Evolutionary conservation across 2,329 filamentous ascomycete genomes (phyloP), one percentile per base, ranked within the genome.

Genomic region (Fusarium sterilihyphosum): DNA sequence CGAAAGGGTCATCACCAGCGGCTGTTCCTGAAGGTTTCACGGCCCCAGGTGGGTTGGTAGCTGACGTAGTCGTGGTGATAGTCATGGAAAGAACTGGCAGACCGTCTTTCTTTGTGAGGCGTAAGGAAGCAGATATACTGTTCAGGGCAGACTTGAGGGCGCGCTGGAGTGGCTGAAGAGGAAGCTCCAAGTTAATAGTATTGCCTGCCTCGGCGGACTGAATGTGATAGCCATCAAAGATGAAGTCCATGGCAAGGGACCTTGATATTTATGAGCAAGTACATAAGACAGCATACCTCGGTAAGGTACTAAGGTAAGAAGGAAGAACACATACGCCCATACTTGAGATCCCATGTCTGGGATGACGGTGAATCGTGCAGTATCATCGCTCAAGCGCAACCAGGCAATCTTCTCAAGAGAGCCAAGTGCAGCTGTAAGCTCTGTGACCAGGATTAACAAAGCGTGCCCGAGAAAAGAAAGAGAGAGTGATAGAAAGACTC

Each of bases 161-260:
- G 68, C 95, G 92, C 79, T 96, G 94, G 29, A 99, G 90, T 5
- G 94, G 92, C 20, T 90, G 89, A n/a, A 98, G 91, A 33, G 96
- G 95, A 3, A 99, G 90, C 84, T 99, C 96, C 73, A 99, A 92
- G 84, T 99, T 98, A 84, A 99, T 98, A 61, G 95, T 94, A 83
- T 98, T 98, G 82, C 91, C 88, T 44, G 86, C 86, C 54, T 95
- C 92, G 58, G 93, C 93, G 57, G 95, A 98, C 82, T 98, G 93
- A 76, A 98, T 92, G 61, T 91, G 90, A 85, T 97, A 98, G 75
- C 88, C 87, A 80, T 95, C 89, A 82, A 99, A 98, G 78, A 99
- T 94, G 77, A 94, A 92, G 80, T 97, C 94, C 88, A 93, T 89
- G 31, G 86, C 84, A 33, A 92, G 84, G 52, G 88, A 89, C 47